These are phyloP conservation scores for Trichoderma citrinoviride DNA, from an alignment of 2,329 filamentous ascomycete species.

Conservation along the genomic window DNA sequence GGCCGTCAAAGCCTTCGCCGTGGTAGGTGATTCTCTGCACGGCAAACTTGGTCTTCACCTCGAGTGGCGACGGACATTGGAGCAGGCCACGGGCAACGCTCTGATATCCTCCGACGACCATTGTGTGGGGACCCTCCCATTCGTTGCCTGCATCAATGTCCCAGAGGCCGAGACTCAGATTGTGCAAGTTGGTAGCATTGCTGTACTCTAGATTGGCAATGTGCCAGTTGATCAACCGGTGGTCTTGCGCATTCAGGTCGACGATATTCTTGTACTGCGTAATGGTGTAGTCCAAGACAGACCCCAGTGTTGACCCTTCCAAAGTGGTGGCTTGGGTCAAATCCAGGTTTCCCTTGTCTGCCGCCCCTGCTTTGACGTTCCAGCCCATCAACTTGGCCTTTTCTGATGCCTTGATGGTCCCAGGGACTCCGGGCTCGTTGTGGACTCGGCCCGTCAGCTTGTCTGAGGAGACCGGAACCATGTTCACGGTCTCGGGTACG, in stretches of 20 bases:
- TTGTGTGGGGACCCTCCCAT: conserved; percentile 91
- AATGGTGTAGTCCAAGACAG: conserved; percentile 90
- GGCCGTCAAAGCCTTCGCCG: conserved; percentile 42
- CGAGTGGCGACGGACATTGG: conserved; percentile 70
- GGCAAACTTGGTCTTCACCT: conserved; percentile 69
- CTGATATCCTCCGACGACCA: conserved; percentile 91
- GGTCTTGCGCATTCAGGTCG: conserved; percentile 79
- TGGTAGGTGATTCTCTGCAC: conserved; percentile 72
- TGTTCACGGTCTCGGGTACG: conserved; percentile 51
- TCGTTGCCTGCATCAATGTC: conserved; percentile 98
- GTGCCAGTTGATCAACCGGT: conserved; percentile 94
- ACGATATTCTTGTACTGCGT: conserved; percentile 81
- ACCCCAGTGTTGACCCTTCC: conserved; percentile 73
- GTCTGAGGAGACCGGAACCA: conserved; percentile 64
- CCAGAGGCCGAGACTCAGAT: conserved; percentile 86
- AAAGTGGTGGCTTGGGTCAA: conserved; percentile 63
- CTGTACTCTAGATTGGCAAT: conserved; percentile 97
- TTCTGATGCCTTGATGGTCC: conserved; percentile 69
- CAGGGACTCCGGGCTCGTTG: conserved; percentile 65
- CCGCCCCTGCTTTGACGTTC: conserved; percentile 63
- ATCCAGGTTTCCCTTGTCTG: conserved; percentile 65
- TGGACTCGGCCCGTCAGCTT: conserved; percentile 71
- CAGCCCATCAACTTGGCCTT: conserved; percentile 83
- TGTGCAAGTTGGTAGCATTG: conserved; percentile 84
- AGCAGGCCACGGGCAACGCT: conserved; percentile 86